Evolutionary conservation across 805 yeast species (phyloP), one percentile per base, ranked within the genome.

Genomic region (Jamesozyma spencerorum): DNA sequence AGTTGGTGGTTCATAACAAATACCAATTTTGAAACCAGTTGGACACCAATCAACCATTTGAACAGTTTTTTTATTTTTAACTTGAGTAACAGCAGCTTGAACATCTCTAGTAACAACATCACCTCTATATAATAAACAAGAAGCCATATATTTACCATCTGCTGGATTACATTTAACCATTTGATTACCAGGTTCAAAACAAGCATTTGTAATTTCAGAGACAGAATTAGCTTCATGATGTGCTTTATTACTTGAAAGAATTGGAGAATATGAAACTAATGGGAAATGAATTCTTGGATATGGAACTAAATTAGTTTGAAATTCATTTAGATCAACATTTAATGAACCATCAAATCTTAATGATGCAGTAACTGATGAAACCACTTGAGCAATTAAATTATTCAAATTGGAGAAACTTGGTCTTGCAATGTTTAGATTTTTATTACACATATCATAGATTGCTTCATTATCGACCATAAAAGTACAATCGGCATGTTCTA

Each of bases 41-140:
- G 98, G 98, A 65, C 97, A 90, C 98, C 98, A 92, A 69, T 92
- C 97, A 49, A 90, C 98, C 70, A 92, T 72, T 74, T 92, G 98
- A 43, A 92, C 95, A 43, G 95, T 80, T 69, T 87, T 90, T 74
- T 86, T 88, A 54, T 95, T 77, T 70, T 88, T 92, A 62, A 87
- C 85, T 65, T 79, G 83, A 26, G 97, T 81, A 48, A 92, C 96
- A 14, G 98, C 94, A 62, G 79, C 85, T 68, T 87, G 96, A 47
- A 92, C 97, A 58, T 92, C 98, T 75, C 95, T 85, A 62, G 87
- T 90, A 50, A 92, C 97, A 54, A 86, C 97, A 62, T 92, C 98
- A 66, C 98, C 98, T 68, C 98, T 85, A 76, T 92, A 92, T 60
- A 92, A 77, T 66, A 92, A 75, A 71, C 98, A 92, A 44, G 94